A percentile compares a stretch with the other conserved stretches of the same genome.
phyloP scores from a whole-genome alignment of 139 green algal genomes.

The Tetradesmus obliquus region DNA sequence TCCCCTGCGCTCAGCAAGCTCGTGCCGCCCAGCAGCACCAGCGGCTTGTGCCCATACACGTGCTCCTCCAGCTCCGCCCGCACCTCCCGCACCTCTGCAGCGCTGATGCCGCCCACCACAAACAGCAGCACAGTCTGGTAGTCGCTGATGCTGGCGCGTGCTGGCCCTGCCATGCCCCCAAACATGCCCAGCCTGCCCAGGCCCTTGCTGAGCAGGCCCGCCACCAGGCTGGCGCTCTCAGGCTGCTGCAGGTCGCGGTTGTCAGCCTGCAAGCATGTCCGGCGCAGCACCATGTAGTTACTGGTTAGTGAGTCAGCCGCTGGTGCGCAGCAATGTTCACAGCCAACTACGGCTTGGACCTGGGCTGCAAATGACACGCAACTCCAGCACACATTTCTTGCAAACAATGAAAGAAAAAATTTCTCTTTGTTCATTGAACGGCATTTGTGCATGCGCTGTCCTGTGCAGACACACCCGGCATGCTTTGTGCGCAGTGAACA shows the following conservation, averaged over 20 bases:
- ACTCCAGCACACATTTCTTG: no score
- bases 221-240: constrained; percentile 56
- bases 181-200: constrained; percentile 67
- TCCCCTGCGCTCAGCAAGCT: constrained; percentile 43
- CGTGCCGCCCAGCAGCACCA: constrained; percentile 52
- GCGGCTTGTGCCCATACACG: constrained; percentile 43
- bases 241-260: constrained; percentile 53
- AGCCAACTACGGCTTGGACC: no score
- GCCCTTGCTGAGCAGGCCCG: constrained; percentile 65
- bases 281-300: background rate
- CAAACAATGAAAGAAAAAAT: no score
- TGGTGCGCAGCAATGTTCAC: background rate
- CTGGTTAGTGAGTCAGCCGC: background rate
- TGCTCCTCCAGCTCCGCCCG: constrained; percentile 53
- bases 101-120: constrained; percentile 60
- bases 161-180: background rate
- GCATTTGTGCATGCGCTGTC: no score
- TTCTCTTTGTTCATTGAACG: no score
- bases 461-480: no score
- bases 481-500: background rate
- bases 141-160: constrained; percentile 43
- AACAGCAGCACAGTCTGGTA: constrained; percentile 13
- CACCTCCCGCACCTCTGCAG: constrained; percentile 59
- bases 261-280: background rate
- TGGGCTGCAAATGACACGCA: no score